phyloP scores from a whole-genome alignment of 495 filamentous ascomycete genomes.

The Penicillium steckii region DNA sequence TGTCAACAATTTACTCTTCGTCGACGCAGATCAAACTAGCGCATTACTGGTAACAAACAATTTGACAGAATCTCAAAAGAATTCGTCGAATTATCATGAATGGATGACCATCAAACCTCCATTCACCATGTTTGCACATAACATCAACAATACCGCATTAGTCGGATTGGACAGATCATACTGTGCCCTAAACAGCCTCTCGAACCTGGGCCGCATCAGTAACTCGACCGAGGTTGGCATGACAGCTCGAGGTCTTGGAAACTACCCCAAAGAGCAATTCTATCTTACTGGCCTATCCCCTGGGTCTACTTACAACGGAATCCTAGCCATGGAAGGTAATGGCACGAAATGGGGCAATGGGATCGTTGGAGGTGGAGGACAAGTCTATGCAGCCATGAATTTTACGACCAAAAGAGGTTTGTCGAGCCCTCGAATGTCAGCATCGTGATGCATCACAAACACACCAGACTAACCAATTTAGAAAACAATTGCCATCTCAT shows the following conservation, averaged over 20 bases:
- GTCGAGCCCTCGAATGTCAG: too few relatives aligned
- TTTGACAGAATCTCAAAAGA: conserved; percentile 50
- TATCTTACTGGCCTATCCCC: conserved; percentile 71
- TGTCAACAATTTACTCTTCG: conserved; percentile 54
- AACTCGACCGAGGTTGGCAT: conserved; percentile 59
- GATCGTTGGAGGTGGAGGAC: conserved; percentile 64
- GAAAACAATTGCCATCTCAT: conserved; percentile 80
- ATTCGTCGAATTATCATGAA: conserved; percentile 40
- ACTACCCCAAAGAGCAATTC: conserved; percentile 79
- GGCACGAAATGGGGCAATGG: conserved; percentile 48
- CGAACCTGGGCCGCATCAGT: conserved; percentile 59
- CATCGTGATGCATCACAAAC: conserved; percentile 3
- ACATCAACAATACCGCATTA: conserved; percentile 55
- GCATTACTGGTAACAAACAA: conserved; percentile 77
- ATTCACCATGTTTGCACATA: conserved; percentile 78
- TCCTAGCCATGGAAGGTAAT: conserved; percentile 64
- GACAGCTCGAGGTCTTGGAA: conserved; percentile 60
- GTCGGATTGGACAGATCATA: conserved; percentile 70
- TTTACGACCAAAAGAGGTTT: conserved; percentile 77
- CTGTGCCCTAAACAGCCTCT: conserved; percentile 64
- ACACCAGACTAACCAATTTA: conserved; percentile 21
- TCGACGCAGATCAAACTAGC: conserved; percentile 76
- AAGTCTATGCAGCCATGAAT: conserved; percentile 62
- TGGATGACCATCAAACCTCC: conserved; percentile 62
- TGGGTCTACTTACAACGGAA: conserved; percentile 66